phyloP scores from a whole-genome alignment of 73 alveolate species.

The Stentor roeselii region DNA sequence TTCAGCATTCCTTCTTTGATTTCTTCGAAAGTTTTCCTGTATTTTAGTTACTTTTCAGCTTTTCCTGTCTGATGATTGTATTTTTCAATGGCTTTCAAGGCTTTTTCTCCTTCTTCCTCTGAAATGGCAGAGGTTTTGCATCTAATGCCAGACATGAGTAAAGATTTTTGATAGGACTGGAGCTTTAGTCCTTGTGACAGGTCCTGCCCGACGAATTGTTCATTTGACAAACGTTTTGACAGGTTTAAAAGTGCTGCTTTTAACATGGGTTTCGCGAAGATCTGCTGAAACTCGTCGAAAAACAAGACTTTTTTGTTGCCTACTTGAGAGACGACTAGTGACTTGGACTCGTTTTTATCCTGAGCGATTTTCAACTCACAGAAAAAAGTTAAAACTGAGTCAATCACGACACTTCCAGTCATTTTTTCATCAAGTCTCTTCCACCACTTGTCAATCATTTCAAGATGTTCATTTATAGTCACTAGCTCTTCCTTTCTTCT shows the following conservation, averaged over 20 bases:
- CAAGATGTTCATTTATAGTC: background rate
- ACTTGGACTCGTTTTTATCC: background rate
- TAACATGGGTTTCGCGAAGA: conserved; percentile 3
- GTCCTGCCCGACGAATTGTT: background rate
- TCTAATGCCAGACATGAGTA: background rate
- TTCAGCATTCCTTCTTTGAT: background rate
- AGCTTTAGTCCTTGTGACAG: background rate
- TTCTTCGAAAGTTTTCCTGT: background rate
- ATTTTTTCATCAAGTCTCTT: background rate
- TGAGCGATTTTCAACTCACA: background rate
- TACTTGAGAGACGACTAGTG: background rate
- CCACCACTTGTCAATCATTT: background rate
- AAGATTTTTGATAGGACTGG: background rate
- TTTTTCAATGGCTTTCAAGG: conserved; percentile 4
- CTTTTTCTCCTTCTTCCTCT: conserved; percentile 8
- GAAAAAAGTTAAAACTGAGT: background rate
- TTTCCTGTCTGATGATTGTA: background rate
- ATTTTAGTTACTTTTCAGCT: background rate
- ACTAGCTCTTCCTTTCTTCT: background rate
- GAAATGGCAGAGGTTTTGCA: conserved; percentile 2
- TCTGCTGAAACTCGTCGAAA: background rate
- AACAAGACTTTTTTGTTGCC: background rate
- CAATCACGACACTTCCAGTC: background rate
- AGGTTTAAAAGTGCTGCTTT: background rate
- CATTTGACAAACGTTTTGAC: background rate